phyloP scores from a whole-genome alignment of 371 early-diverging fungal genomes.

The Syncephalastrum racemosum region DNA sequence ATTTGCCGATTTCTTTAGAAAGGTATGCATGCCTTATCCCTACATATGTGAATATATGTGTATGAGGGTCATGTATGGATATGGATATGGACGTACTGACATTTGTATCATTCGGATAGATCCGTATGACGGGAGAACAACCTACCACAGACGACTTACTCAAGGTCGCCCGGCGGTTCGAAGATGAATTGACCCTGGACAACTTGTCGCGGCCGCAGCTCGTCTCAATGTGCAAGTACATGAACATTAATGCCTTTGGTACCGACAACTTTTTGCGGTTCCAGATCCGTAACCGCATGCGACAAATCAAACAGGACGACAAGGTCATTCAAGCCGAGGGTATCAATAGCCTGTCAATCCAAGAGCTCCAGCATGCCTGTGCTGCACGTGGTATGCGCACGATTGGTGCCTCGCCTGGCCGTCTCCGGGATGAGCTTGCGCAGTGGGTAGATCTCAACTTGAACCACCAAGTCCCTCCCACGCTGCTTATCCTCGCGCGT shows the following conservation, averaged over 20 bases:
- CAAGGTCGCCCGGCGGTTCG: constrained; percentile 82
- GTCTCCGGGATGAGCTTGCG: constrained; percentile 81
- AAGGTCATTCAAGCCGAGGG: constrained; percentile 85
- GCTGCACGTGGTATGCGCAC: constrained; percentile 90
- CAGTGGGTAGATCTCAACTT: constrained; percentile 96
- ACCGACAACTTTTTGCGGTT: constrained; percentile 92
- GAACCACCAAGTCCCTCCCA: constrained; percentile 89
- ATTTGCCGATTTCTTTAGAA: constrained; percentile 79
- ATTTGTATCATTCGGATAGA: constrained; percentile 40
- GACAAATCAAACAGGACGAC: constrained; percentile 88
- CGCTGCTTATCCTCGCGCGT: constrained; percentile 88
- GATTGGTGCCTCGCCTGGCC: constrained; percentile 82
- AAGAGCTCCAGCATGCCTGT: constrained; percentile 87
- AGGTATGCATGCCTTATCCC: constrained; percentile 38
- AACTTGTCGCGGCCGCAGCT: constrained; percentile 93
- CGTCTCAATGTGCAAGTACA: constrained; percentile 91
- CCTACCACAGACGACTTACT: constrained; percentile 84
- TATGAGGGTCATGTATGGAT: no score
- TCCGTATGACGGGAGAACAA: constrained; percentile 83
- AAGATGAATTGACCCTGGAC: constrained; percentile 91
- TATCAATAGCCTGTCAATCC: constrained; percentile 81
- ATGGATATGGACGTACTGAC: not conserved
- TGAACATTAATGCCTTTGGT: constrained; percentile 93
- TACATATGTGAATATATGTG: no score
- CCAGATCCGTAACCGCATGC: constrained; percentile 85